Base-by-base conservation (phyloP, 768 basidiomycete species). In the Tricholoma terreum region DNA sequence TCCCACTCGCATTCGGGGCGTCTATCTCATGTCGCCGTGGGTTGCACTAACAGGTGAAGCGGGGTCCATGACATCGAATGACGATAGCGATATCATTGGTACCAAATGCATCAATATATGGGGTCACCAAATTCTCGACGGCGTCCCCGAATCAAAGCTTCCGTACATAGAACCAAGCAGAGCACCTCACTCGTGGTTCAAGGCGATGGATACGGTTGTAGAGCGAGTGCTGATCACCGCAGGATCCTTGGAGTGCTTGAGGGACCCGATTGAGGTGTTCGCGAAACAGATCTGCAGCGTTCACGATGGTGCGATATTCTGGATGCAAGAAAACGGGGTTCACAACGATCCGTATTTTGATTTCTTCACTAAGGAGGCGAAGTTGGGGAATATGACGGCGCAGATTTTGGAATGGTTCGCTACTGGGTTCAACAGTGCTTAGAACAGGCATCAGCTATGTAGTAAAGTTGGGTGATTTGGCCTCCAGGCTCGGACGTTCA, bases 281-380 rank as follows among this genome's bases (percentile, higher is more conserved):
- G 43, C 45, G 12, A 43, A 54, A 17, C 14, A 43, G 9, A 54
- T 54, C 27, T 43, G 52, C 24, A 21, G 52, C 11, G n/a, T 19
- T 54, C 52, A 54, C 9, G 11, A 43, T 10, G 52, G 61, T 6
- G 54, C 61, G 50, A 59, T 61, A 34, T 59, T 73, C 22, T 61
- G 68, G 7, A 49, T 74, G 24, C 74, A 76, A 58, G 57, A 65
- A 24, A 57, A 62, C 40, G 76, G 75, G 1, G 62, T 76, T 9
- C 76, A 77, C 50, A 69, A 75, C 56, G 74, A 76, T 54, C 66
- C 69, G 45, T 72, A 64, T 34, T 60, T 72, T 33, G 74, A 77
- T 56, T 71, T 72, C 40, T 46, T 69, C 22, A 48, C 48, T 22
- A 59, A 52, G 34, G 66, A 61, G 52, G 63, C 60, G 55, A 61